A percentile compares a stretch with the other conserved stretches of the same genome.
phyloP scores from a whole-genome alignment of 1,284 basidiomycete species.

The Cryptococcus hybrid region DNA sequence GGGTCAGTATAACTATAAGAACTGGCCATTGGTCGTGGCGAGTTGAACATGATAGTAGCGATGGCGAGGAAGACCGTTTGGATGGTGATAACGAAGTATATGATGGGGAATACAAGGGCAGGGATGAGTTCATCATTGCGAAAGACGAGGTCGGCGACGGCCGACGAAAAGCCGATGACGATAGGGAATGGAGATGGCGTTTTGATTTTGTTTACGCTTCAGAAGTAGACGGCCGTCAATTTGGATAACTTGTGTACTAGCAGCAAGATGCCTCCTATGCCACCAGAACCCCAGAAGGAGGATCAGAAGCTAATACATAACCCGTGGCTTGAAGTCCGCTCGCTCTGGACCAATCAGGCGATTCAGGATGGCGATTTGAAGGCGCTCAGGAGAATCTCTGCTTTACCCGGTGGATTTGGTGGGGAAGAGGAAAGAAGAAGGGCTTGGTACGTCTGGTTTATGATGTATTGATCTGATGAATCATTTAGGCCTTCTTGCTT shows the following conservation, averaged over 20 bases:
- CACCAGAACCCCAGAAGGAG: too few relatives aligned
- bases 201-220: too few relatives aligned
- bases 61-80: background rate
- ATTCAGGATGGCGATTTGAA: slow-evolving; percentile 29
- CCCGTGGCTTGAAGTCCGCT: slow-evolving; percentile 10
- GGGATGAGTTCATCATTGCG: background rate
- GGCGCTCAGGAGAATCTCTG: slow-evolving; percentile 32
- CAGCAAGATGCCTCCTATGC: too few relatives aligned
- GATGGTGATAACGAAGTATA: background rate
- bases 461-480: background rate
- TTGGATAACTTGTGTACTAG: too few relatives aligned
- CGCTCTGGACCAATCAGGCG: slow-evolving; percentile 30
- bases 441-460: slow-evolving; percentile 37
- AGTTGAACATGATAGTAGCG: slow-evolving; percentile 41
- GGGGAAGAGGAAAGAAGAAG: slow-evolving; percentile 27
- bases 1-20: slow-evolving; percentile 29
- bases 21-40: slow-evolving; percentile 28
- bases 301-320: too few relatives aligned
- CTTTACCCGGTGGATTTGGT: slow-evolving; percentile 47
- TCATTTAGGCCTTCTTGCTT: background rate
- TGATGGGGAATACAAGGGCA: background rate
- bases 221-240: too few relatives aligned
- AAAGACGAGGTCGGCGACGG: background rate
- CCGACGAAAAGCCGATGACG: too few relatives aligned
- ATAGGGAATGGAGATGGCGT: too few relatives aligned